Evolutionary conservation across 768 basidiomycete species (phyloP).

Genomic region (Amanita rimosa): DNA sequence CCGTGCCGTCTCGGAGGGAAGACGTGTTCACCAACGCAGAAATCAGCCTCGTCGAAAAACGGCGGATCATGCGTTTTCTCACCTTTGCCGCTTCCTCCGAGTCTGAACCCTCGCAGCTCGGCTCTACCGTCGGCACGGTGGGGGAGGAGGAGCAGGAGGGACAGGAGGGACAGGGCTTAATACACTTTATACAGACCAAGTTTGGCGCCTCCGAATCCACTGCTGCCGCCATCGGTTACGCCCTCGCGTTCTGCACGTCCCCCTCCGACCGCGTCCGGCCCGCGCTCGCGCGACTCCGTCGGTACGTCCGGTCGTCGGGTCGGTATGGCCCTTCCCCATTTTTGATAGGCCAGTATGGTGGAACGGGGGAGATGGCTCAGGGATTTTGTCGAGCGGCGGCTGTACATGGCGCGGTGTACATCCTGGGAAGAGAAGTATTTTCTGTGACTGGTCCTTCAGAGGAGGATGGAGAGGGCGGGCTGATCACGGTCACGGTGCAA

Average conservation of each 20-base stretch:
- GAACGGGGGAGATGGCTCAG: conserved; percentile 84
- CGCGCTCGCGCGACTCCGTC: conserved; percentile 58
- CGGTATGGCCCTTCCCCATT: conserved; percentile 78
- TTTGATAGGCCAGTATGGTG: conserved; percentile 92
- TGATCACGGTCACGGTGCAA: conserved; percentile 36
- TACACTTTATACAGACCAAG: conserved; percentile 28
- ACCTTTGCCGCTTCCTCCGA: conserved; percentile 62
- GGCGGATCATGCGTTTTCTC: conserved; percentile 86
- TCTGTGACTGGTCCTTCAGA: conserved; percentile 10
- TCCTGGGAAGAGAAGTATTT: conserved; percentile 44
- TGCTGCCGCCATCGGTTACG: conserved; percentile 56
- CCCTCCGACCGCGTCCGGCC: conserved; percentile 37
- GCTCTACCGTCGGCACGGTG: conserved; percentile 35
- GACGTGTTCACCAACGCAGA: conserved; percentile 82
- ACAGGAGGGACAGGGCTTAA: conserved; percentile 36
- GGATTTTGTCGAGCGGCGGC: conserved; percentile 85
- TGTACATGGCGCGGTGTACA: conserved; percentile 66
- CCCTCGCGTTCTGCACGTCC: conserved; percentile 61
- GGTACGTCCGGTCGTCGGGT: conserved; percentile 69
- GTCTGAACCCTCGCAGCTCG: conserved; percentile 54
- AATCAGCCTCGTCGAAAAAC: conserved; percentile 73
- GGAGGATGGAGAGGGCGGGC: conserved; percentile 6
- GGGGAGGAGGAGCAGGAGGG: no score
- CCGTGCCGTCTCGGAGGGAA: conserved; percentile 85
- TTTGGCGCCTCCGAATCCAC: conserved; percentile 56